Conservation (phyloP, 805 yeast species). For the Osmozyma mogii region DNA sequence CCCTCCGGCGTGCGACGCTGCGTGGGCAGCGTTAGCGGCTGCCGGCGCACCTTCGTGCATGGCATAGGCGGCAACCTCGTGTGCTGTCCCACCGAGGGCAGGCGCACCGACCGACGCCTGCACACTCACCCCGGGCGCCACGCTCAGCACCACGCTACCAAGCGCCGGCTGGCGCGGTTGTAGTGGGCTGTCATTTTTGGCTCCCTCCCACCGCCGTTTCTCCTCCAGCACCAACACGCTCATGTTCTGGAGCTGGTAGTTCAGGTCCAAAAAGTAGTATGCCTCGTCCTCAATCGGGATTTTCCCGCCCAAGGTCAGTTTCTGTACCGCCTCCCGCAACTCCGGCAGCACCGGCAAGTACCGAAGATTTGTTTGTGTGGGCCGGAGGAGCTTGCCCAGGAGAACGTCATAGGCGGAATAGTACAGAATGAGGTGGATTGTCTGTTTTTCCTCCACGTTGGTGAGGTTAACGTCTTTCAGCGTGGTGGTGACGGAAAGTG, state of each 20-base stretch:
- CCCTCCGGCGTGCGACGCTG: no score
- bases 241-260: constrained; percentile 36
- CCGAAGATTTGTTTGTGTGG: constrained; percentile 48
- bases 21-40: no score
- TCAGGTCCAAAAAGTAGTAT: constrained; percentile 38
- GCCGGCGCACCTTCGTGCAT: no score
- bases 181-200: no score
- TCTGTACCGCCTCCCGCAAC: constrained; percentile 50
- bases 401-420: constrained; percentile 70
- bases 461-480: constrained; percentile 20
- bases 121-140: no score
- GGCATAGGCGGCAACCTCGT: no score
- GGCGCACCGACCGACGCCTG: no score
- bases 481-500: constrained; percentile 51
- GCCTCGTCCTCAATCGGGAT: constrained; percentile 43
- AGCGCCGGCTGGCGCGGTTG: no score
- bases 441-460: constrained; percentile 26
- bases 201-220: no score
- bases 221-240: no score
- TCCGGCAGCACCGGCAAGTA: constrained; percentile 39
- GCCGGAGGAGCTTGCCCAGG: constrained; percentile 46
- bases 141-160: no score
- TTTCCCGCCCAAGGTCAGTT: constrained; percentile 53
- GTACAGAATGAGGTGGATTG: constrained; percentile 72
- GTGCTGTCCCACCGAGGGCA: no score